Evolutionary conservation across 2,329 filamentous ascomycete species (phyloP), one percentile per base, ranked within the genome.

Genomic region (Setomelanomma holmii): DNA sequence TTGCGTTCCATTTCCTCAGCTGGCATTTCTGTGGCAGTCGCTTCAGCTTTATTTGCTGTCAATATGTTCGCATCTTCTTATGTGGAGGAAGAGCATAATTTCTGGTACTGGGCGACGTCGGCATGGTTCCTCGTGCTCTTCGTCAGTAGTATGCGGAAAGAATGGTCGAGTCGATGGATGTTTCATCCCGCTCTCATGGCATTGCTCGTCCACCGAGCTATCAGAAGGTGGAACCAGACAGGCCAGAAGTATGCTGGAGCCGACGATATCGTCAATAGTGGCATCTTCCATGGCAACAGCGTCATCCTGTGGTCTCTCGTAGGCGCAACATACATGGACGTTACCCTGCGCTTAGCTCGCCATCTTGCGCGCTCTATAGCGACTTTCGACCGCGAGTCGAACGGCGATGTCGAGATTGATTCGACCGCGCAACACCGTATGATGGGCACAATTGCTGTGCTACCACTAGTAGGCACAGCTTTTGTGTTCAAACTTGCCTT

Each of bases 11-110:
- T 86, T 23, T 83, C 83, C 0, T 41, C 87, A 0, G 74, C 83
- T 0, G 74, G 72, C 4, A 16, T 74, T n/a, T 75, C 73, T 59
- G 76, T 76, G 53, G 52, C 68, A 2, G 24, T 76, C 2, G 67
- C 71, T 0, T 64, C 73, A 7, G 14, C 68, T 2, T 66, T 81
- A 4, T 96, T 98, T 68, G 86, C 88, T 1, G 73, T 85, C 33
- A 96, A 97, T 86, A 98, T 98, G 93, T 98, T 98, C 76, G 93
- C 93, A 8, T 96, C 91, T 71, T 98, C 93, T 68, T 99, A 95
- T 72, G 91, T 99, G 2, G 95, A 99, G 75, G 95, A 99, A 76
- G 95, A 99, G 73, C 95, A 99, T 43, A 91, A 98, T 62, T 97
- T 96, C 72, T 99, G 95, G 95, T 98, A 99, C 76, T 98, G 93